These are phyloP conservation scores for Euphorbia schlechtendalii DNA, from an alignment of 441 rosid species.

Conservation along the genomic window DNA sequence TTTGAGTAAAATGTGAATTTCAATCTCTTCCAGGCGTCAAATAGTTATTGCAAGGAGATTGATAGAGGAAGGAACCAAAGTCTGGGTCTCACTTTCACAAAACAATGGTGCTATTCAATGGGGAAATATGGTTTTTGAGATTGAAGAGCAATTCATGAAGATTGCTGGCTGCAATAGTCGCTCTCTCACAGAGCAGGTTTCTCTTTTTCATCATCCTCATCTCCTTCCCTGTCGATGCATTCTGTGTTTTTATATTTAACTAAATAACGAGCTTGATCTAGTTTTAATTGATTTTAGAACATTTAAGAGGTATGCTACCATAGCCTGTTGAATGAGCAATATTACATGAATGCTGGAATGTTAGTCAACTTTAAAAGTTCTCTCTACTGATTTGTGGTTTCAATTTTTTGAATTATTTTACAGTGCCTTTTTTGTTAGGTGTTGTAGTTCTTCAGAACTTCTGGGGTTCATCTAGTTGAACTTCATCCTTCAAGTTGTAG, in stretches of 20 bases:
- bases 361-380: not conserved
- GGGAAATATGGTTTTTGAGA: slow-evolving; percentile 55
- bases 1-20: not conserved
- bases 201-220: slow-evolving; percentile 3
- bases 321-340: not conserved
- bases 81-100: slow-evolving; percentile 64
- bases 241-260: not conserved
- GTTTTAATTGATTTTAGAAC: not conserved
- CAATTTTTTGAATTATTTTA: not conserved
- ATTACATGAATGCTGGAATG: not conserved
- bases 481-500: not conserved
- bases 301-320: not conserved
- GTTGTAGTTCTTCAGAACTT: not conserved
- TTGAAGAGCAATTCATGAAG: slow-evolving; percentile 72
- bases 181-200: slow-evolving; percentile 68
- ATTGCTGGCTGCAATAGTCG: slow-evolving; percentile 63
- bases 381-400: not conserved
- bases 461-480: not conserved
- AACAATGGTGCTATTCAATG: slow-evolving; percentile 55
- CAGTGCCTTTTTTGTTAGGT: not conserved
- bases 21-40: slow-evolving; percentile 44
- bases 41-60: slow-evolving; percentile 57
- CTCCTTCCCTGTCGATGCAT: not conserved
- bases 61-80: slow-evolving; percentile 77
- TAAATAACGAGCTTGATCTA: not conserved